Evolutionary conservation across 768 basidiomycete species (phyloP), one percentile per base, ranked within the genome.

Genomic region (Boletus rufocinnamomeus): DNA sequence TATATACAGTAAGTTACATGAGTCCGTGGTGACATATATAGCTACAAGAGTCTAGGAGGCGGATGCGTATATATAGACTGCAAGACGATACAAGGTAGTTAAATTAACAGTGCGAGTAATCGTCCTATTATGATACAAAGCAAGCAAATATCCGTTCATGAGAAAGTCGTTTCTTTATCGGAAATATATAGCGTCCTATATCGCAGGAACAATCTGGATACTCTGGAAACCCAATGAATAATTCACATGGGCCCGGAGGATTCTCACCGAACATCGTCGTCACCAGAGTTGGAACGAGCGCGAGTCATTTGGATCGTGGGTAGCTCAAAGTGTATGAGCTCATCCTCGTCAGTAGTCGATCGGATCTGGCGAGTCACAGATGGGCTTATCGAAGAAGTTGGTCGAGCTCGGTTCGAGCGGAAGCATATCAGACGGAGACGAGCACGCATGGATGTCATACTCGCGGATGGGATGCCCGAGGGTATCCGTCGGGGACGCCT

Each of bases 311-410:
- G 17, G 19, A 25, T 19, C 37, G 25, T 9, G 30, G 34, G 50
- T 3, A 34, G 35, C 34, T 32, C 50, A 27, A 40, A 17, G 27
- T n/a, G 38, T 23, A 19, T 10, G 23, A 19, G 49, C 40, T 51
- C 16, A 17, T 40, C 44, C 17, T 53, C 60, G 6, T 41, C 38
- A 8, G n/a, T 34, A 11, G 45, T 43, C 30, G 16, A 69, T 59
- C 60, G 51, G 25, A 6, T 66, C 64, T 34, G 68, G 68, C 4
- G 68, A 69, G 16, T 71, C 69, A n/a, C 68, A 71, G 4, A 63
- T 14, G 0, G 64, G 57, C 35, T 49, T 38, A 52, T 49, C 55
- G 16, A 66, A 58, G 30, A 50, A 58, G 10, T 7, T 40, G 53
- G 34, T 56, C 27, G 25, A 25, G 55, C 23, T 23, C 43, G 38